Evolutionary conservation across 805 yeast species (phyloP).

Genomic region (Gaillardinia entomophila): DNA sequence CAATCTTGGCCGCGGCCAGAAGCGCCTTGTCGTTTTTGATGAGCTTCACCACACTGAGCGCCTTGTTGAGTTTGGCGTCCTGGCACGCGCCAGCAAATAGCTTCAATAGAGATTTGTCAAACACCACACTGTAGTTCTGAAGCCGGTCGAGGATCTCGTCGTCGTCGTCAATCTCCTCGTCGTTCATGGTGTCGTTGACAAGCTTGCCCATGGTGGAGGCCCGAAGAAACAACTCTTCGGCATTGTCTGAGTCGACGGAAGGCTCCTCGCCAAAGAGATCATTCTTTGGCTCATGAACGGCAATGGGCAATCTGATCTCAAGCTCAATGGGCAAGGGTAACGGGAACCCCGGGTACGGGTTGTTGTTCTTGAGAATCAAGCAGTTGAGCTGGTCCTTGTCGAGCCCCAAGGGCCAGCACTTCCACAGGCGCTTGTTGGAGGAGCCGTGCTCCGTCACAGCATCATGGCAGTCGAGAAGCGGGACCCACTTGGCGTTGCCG

Average conservation of each 20-base stretch:
- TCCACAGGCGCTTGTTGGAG: conserved; percentile 49
- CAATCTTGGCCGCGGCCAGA: conserved; percentile 77
- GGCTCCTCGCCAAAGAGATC: conserved; percentile 17
- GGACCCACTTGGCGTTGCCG: conserved; percentile 80
- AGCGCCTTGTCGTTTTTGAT: conserved; percentile 74
- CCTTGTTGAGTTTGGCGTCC: conserved; percentile 57
- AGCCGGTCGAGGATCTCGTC: conserved; percentile 47
- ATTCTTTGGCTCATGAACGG: conserved; percentile 15
- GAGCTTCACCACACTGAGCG: conserved; percentile 62
- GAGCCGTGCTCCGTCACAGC: conserved; percentile 41
- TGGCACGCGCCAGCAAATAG: conserved; percentile 71
- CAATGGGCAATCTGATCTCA: conserved; percentile 62
- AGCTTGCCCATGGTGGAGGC: conserved; percentile 57
- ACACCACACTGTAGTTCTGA: conserved; percentile 44
- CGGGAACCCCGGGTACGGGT: conserved; percentile 73
- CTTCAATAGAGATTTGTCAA: conserved; percentile 75
- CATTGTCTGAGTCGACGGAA: conserved; percentile 24
- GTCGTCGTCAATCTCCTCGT: conserved; percentile 18
- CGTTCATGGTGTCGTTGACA: conserved; percentile 46
- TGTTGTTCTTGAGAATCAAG: conserved; percentile 62
- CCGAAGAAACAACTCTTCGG: conserved; percentile 63
- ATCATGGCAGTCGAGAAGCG: conserved; percentile 59
- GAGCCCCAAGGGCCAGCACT: conserved; percentile 86
- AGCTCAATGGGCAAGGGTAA: conserved; percentile 79
- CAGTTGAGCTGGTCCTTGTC: conserved; percentile 66